These are phyloP conservation scores for Acanthamoeba comandoni DNA, from an alignment of 208 protist genomes.

Conservation along the genomic window DNA sequence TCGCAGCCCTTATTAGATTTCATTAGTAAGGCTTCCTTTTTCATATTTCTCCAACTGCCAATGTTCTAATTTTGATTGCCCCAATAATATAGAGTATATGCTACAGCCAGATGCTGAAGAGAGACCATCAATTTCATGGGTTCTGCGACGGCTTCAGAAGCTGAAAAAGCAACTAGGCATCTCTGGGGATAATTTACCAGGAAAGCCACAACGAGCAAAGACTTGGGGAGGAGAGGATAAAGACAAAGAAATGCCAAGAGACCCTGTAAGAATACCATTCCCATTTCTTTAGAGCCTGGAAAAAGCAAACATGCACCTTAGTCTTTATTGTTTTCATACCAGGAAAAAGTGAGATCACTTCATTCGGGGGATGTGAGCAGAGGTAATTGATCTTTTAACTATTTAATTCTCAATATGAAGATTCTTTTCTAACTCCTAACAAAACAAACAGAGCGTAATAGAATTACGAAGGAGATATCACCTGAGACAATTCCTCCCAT, in stretches of 20 bases:
- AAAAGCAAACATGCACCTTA: no score
- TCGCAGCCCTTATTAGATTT: constrained; percentile 9
- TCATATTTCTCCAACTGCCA: not conserved
- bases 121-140: constrained; percentile 19
- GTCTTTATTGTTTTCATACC: no score
- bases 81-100: not conserved
- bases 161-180: not conserved
- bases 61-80: not conserved
- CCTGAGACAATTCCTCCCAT: no score
- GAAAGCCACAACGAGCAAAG: not conserved
- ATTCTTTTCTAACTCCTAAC: no score
- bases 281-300: no score
- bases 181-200: not conserved
- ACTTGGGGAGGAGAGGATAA: constrained; percentile 58
- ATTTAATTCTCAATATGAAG: no score
- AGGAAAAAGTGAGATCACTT: no score
- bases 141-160: constrained; percentile 33
- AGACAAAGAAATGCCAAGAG: not conserved
- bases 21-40: constrained; percentile 14
- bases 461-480: no score
- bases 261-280: no score
- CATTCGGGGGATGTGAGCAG: no score
- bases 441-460: no score
- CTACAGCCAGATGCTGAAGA: constrained; percentile 28
- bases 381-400: no score